Evolutionary conservation across 2,329 filamentous ascomycete species (phyloP), one percentile per base, ranked within the genome.

Genomic region (Colletotrichum eremochloae): DNA sequence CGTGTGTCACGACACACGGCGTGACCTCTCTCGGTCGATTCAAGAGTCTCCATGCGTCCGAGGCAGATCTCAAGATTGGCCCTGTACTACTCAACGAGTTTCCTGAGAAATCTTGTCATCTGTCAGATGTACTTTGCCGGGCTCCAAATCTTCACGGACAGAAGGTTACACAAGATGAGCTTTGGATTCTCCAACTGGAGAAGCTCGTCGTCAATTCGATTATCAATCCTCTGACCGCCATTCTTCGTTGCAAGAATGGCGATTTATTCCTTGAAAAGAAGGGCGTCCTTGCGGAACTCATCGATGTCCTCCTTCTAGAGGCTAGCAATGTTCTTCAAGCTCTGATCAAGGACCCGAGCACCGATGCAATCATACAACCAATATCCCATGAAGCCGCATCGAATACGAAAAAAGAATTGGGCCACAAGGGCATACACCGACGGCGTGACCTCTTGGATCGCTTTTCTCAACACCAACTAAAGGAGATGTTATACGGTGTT

Each of bases 141-240:
- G 84, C 87, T 0, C 82, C 86, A 2, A 76, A 81, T 24, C 81
- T 91, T 2, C 78, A 81, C 15, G 85, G 83, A 0, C 81, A 76
- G 11, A 71, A 76, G 31, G 83, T 88, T 5, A 74, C 82, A 2
- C 78, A 81, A 14, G 74, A 81, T 2, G 84, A 88, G 57, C 79
- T 91, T 20, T 88, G 86, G 85, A 74, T 86, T 12, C 77, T 87
- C n/a, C 95, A 97, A 82, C 87, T 98, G 3, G 94, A 97, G 78
- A 98, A 97, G 80, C 85, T 98, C 1, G 92, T 93, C 1, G 86
- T 95, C 63, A 97, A 97, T 78, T 87, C 90, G 46, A 85, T 95
- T 42, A 90, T 98, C 77, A 97, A 97, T 78, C 94, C 96, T 0
- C 83, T 98, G n/a, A 96, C 94, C 0, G 92, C 92, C 0, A 82